Evolutionary conservation across 495 filamentous ascomycete species (phyloP).

Genomic region (Penicillium subrubescens): DNA sequence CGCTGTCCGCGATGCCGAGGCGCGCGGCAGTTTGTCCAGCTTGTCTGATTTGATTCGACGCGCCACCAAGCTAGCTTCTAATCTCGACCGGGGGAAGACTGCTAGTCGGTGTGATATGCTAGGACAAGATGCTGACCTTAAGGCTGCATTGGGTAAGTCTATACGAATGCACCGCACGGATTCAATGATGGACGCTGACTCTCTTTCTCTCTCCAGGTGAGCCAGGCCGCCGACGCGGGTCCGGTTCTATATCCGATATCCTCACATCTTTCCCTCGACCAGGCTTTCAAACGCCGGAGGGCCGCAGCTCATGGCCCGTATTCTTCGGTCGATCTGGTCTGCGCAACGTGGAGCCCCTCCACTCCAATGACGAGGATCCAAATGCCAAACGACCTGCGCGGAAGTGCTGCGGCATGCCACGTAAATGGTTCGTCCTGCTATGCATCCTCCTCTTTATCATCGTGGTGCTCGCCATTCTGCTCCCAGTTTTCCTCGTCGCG

Average conservation of each 20-base stretch:
- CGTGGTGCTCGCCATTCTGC: slow-evolving; percentile 83
- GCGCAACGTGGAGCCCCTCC: slow-evolving; percentile 37
- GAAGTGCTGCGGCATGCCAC: slow-evolving; percentile 78
- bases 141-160: slow-evolving; percentile 31
- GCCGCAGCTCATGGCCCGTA: slow-evolving; percentile 43
- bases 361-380: slow-evolving; percentile 25
- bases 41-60: slow-evolving; percentile 86
- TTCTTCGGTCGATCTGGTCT: slow-evolving; percentile 42
- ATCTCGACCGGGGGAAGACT: slow-evolving; percentile 85
- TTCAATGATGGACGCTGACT: neutral
- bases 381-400: slow-evolving; percentile 27
- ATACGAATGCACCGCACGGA: neutral
- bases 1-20: slow-evolving; percentile 75
- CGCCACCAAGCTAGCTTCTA: slow-evolving; percentile 83
- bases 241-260: slow-evolving; percentile 82
- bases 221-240: slow-evolving; percentile 36
- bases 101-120: slow-evolving; percentile 64
- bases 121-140: slow-evolving; percentile 29
- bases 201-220: neutral
- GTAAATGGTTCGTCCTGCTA: slow-evolving; percentile 75
- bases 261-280: slow-evolving; percentile 90
- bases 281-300: slow-evolving; percentile 57
- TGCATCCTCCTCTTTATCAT: slow-evolving; percentile 69
- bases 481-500: slow-evolving; percentile 82
- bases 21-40: slow-evolving; percentile 85